phyloP scores from a whole-genome alignment of 73 alveolate genomes.

The Tetrahymena malaccensis region DNA sequence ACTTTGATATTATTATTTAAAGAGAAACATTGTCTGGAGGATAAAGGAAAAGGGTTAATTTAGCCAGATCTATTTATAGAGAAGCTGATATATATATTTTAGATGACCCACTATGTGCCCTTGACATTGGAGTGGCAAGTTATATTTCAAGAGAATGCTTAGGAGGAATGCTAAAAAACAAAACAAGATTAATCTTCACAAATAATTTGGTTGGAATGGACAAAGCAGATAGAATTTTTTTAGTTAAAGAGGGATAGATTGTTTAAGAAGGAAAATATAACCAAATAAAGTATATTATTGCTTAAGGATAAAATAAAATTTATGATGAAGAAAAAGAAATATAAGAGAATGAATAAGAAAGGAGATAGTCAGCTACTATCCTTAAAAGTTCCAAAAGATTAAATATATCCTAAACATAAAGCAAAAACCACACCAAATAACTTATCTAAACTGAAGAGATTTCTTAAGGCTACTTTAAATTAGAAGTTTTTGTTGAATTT shows the following conservation, averaged over 20 bases:
- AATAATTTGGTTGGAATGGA: background rate
- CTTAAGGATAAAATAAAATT: background rate
- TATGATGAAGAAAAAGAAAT: background rate
- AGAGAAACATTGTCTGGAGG: slow-evolving; percentile 54
- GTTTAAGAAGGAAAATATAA: background rate
- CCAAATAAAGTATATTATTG: background rate
- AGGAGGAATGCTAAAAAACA: background rate
- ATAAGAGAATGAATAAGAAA: background rate
- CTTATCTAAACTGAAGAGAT: background rate
- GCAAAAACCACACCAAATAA: background rate
- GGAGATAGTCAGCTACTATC: background rate
- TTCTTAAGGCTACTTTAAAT: background rate
- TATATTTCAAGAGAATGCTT: slow-evolving; percentile 2
- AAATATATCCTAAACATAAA: background rate
- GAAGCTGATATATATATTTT: slow-evolving; percentile 60
- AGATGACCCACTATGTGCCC: slow-evolving; percentile 48
- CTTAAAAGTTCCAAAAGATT: background rate
- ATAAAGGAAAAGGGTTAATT: slow-evolving; percentile 51
- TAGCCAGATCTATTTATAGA: slow-evolving; percentile 64
- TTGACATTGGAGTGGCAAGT: slow-evolving; percentile 5
- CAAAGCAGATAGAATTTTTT: background rate
- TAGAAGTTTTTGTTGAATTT: background rate
- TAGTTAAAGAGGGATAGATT: background rate
- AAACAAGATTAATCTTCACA: slow-evolving; percentile 11
- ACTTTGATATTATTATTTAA: too few relatives aligned